A percentile compares a stretch with the other conserved stretches of the same genome.
These are phyloP conservation scores for Tubosaeta brunneosetosa DNA, from an alignment of 768 basidiomycete species.

Conservation along the genomic window DNA sequence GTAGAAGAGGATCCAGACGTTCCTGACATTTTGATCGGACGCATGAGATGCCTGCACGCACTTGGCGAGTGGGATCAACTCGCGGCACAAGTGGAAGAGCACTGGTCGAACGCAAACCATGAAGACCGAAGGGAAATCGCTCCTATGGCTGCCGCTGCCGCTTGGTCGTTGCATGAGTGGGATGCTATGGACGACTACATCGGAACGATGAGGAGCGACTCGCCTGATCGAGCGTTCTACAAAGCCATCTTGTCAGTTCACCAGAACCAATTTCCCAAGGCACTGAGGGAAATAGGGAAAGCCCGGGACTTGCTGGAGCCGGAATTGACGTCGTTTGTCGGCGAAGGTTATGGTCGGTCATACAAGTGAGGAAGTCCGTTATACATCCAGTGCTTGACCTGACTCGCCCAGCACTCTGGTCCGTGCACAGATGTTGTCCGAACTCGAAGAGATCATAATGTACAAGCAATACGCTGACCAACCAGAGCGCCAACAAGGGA, in stretches of 20 bases:
- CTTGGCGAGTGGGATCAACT: conserved; percentile 97
- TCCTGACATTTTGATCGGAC: conserved; percentile 76
- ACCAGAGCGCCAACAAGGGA: conserved; percentile 83
- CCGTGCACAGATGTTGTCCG: conserved; percentile 96
- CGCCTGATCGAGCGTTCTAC: conserved; percentile 93
- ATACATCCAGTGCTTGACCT: conserved; percentile 6
- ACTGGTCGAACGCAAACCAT: conserved; percentile 77
- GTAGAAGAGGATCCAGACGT: conserved; percentile 69
- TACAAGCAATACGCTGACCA: conserved; percentile 95
- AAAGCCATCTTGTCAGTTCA: conserved; percentile 94
- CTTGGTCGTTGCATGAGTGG: conserved; percentile 97
- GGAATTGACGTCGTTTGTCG: conserved; percentile 85
- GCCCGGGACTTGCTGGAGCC: conserved; percentile 90
- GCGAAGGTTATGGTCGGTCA: conserved; percentile 94
- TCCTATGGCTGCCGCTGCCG: conserved; percentile 94
- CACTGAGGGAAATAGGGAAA: conserved; percentile 82
- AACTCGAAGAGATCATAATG: conserved; percentile 94
- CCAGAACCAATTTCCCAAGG: conserved; percentile 92
- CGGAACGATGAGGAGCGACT: conserved; percentile 85
- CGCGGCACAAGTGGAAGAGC: conserved; percentile 77
- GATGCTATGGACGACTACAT: conserved; percentile 98
- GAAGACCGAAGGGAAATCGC: conserved; percentile 90
- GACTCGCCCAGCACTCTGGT: conserved; percentile 72
- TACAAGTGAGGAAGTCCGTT: conserved; percentile 70
- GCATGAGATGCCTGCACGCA: conserved; percentile 95